Evolutionary conservation across 106 monocot species (phyloP).

Genomic region (Xerophyta viscosa): DNA sequence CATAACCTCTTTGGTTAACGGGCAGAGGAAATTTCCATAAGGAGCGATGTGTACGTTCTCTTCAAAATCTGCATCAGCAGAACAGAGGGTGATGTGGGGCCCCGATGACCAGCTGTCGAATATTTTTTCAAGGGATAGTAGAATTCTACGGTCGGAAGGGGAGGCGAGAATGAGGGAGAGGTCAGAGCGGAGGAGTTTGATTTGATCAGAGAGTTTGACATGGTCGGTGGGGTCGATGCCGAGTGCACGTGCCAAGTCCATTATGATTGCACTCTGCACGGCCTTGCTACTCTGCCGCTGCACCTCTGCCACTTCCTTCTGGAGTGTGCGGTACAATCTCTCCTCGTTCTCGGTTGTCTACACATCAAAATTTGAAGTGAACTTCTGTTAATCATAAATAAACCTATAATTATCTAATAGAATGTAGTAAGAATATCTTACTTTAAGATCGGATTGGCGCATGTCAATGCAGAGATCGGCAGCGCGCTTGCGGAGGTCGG

Average conservation of each 20-base stretch:
- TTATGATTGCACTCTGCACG: constrained; percentile 44
- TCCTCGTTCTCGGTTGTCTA: constrained; percentile 41
- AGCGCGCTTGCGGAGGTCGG: constrained; percentile 36
- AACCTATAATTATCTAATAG: no score
- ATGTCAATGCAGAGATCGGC: constrained; percentile 33
- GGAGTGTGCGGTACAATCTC: constrained; percentile 35
- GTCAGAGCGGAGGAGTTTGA: constrained; percentile 20
- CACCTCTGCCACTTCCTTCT: constrained; percentile 35
- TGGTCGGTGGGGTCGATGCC: constrained; percentile 19
- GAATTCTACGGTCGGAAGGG: constrained; percentile 33
- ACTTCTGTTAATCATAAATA: no score
- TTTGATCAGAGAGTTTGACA: constrained; percentile 21
- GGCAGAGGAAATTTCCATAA: constrained; percentile 44
- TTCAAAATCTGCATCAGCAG: constrained; percentile 11
- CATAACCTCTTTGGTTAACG: constrained; percentile 65
- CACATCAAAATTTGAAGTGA: no score
- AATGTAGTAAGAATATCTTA: no score
- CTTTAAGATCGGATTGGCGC: constrained; percentile 19
- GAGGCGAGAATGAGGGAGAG: constrained; percentile 11
- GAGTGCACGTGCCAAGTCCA: constrained; percentile 44
- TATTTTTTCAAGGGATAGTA: constrained; percentile 37
- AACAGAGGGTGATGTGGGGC: constrained; percentile 4
- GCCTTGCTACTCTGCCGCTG: constrained; percentile 17
- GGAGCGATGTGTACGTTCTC: constrained; percentile 39
- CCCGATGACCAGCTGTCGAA: constrained; percentile 31